These are phyloP conservation scores for Fusarium albidum DNA, from an alignment of 2,329 filamentous ascomycete genomes.

Conservation along the genomic window DNA sequence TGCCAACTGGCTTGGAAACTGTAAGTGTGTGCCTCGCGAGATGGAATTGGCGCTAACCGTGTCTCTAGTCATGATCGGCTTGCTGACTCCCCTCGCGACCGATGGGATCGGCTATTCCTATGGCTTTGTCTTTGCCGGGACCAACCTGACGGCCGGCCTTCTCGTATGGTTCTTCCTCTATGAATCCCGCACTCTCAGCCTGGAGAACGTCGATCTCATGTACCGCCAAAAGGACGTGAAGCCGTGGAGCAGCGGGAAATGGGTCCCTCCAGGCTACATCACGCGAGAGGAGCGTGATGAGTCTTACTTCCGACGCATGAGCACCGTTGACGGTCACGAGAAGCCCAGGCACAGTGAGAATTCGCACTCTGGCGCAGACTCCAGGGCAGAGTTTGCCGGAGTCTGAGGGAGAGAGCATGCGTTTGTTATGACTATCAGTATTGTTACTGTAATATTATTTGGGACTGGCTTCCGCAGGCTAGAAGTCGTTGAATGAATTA, in stretches of 20 bases:
- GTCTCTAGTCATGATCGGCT: constrained; percentile 64
- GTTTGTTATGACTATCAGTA: constrained; percentile 15
- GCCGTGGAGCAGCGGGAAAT: constrained; percentile 67
- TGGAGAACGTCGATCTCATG: constrained; percentile 79
- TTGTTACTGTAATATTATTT: constrained; percentile 20
- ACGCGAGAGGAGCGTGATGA: constrained; percentile 50
- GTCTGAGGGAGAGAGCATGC: constrained; percentile 3
- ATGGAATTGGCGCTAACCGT: constrained; percentile 14
- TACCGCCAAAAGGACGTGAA: constrained; percentile 67
- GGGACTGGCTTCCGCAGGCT: not conserved
- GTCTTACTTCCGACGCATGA: constrained; percentile 34
- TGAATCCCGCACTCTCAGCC: constrained; percentile 69
- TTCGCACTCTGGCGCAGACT: constrained; percentile 32
- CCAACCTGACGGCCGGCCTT: constrained; percentile 64
- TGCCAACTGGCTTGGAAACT: constrained; percentile 69
- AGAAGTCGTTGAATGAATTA: constrained; percentile 14
- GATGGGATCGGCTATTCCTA: constrained; percentile 68
- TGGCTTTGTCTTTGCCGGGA: constrained; percentile 72
- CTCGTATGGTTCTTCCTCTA: constrained; percentile 76
- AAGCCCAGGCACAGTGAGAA: constrained; percentile 34
- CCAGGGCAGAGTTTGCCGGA: constrained; percentile 31
- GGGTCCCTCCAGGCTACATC: constrained; percentile 56
- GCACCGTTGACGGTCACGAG: constrained; percentile 12
- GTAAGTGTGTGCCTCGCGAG: constrained; percentile 35
- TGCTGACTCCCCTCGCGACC: constrained; percentile 74